phyloP scores from a whole-genome alignment of 345 rosid genomes.

The Hirschfeldia incana region DNA sequence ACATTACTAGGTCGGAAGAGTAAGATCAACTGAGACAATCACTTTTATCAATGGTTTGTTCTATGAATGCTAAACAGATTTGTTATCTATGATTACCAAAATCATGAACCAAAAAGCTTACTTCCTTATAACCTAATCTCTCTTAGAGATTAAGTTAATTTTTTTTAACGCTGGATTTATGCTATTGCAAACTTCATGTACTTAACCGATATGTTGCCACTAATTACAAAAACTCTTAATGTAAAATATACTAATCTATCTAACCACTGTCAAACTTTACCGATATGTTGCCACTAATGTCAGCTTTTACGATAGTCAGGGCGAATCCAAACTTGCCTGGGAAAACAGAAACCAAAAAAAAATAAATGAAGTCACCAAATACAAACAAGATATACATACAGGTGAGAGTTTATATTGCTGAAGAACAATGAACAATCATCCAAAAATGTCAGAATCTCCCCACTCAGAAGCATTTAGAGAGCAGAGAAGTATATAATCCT shows the following conservation, averaged over 20 bases:
- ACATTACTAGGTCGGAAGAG: not conserved
- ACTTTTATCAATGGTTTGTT: not conserved
- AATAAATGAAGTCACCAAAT: not conserved
- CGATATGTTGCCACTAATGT: constrained; percentile 82
- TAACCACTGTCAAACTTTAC: constrained; percentile 37
- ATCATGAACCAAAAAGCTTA: too few species aligned
- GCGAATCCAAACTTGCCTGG: constrained; percentile 94
- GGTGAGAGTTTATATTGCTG: not conserved
- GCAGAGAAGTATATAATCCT: not conserved
- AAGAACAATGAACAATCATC: not conserved
- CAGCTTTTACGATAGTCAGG: constrained; percentile 82
- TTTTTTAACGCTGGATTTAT: too few species aligned
- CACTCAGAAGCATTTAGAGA: not conserved
- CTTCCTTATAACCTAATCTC: too few species aligned
- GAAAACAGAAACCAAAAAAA: constrained; percentile 2
- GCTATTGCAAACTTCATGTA: too few species aligned
- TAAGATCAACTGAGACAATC: not conserved
- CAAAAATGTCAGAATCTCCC: not conserved
- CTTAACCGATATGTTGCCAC: too few species aligned
- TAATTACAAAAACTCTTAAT: too few species aligned
- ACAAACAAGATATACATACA: constrained; percentile 1
- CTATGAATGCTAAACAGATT: not conserved
- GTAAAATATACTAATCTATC: too few species aligned
- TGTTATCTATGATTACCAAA: not conserved
- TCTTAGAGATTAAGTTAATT: too few species aligned